Conservation (phyloP, 2,329 filamentous ascomycete genomes). For the Aspergillus fischeri region DNA sequence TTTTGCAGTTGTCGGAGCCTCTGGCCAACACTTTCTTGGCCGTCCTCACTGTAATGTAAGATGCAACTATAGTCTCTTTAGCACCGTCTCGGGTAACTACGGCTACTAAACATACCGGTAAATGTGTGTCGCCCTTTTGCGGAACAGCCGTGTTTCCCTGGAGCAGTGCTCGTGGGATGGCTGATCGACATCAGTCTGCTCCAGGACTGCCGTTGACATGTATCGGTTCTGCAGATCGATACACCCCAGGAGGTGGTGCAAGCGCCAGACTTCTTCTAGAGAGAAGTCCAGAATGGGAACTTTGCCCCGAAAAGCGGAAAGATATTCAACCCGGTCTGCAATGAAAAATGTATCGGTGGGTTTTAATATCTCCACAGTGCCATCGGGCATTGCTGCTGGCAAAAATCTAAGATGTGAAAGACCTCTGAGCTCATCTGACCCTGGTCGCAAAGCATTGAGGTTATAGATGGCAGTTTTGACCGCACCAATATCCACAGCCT, state of each 20-base stretch:
- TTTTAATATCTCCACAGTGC: background rate
- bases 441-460: too few relatives aligned
- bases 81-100: too few relatives aligned
- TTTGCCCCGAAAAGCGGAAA: background rate
- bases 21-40: background rate
- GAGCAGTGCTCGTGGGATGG: background rate
- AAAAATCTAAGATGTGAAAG: background rate
- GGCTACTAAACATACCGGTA: background rate
- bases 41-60: too few relatives aligned
- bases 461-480: background rate
- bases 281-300: conserved; percentile 1
- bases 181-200: background rate
- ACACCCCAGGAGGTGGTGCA: background rate
- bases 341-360: background rate
- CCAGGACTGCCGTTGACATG: background rate
- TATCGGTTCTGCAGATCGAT: background rate
- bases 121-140: background rate
- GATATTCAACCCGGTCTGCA: conserved; percentile 1
- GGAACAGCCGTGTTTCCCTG: background rate
- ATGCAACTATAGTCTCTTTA: too few relatives aligned
- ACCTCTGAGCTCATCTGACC: too few relatives aligned
- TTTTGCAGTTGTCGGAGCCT: background rate
- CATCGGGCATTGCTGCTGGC: background rate
- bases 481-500: background rate
- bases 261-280: background rate